Base-by-base conservation (phyloP, 441 rosid species). In the Omphalea diandra region DNA sequence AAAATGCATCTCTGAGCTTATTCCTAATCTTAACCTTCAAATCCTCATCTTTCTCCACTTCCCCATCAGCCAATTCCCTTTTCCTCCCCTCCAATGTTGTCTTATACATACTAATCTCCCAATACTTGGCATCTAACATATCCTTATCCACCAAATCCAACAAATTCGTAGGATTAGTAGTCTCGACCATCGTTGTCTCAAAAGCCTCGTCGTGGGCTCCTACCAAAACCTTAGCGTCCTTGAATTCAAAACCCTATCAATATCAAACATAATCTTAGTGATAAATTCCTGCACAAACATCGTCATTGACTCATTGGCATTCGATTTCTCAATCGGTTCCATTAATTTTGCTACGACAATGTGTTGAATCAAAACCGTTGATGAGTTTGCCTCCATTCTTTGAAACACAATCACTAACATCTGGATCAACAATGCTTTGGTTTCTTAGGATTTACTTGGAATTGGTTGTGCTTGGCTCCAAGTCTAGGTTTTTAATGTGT, bases 71-170 rank as follows among this genome's bases (percentile, higher is more conserved):
- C 82, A 96, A 84, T 75, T 96, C 98, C 41, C 97, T 97, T 75
- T 96, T 96, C 82, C 99, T 87, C 68, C 97, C 99, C 81, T 96
- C 99, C 81, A 96, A 77, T 3, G 99, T 98, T 1, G 97, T 89
- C 86, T 96, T 93, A 52, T 96, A 96, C 98, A 96, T 91, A 77
- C 99, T 96, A 67, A 96, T 96, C 90, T 96, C 99, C 99, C 99
- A 96, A 79, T 96, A 96, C 81, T 96, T 96, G 4, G 99, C 99
- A 71, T 96, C 99, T 83, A 96, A 72, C 98, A 96, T 96, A 67
- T 96, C 99, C 87, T 93, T 96, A 76, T 96, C 99, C 0, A 93
- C 91, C n/a, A 98, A 96, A 79, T 96, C 99, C 77, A 96, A 75
- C 84, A 96, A 88, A 81, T 96, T 98, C 1, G 99, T 84, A 0